Evolutionary conservation across 108 stramenopile species (phyloP).

Genomic region (Nannochloropsis oceanica): DNA sequence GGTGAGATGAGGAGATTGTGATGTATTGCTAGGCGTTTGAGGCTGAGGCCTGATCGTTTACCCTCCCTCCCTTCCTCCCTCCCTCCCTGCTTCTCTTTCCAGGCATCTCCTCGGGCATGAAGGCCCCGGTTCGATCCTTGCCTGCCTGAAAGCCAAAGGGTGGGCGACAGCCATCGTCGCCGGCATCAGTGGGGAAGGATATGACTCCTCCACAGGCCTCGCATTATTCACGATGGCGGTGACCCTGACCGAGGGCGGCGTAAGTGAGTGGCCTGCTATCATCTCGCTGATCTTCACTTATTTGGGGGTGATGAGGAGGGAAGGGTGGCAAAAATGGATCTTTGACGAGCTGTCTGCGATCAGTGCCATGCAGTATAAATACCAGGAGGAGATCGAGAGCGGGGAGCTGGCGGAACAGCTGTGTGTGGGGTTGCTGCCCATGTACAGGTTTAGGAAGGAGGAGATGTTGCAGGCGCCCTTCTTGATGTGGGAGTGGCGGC

Average conservation of each 20-base stretch:
- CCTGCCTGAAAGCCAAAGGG: conserved; percentile 53
- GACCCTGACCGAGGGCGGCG: conserved; percentile 9
- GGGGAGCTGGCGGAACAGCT: conserved; percentile 19
- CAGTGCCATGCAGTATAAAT: conserved; percentile 16
- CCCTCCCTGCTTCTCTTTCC: background rate
- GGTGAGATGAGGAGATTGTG: background rate
- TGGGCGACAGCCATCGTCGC: conserved; percentile 56
- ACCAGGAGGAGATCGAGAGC: conserved; percentile 33
- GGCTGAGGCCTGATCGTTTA: too few relatives aligned
- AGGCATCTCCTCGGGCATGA: conserved; percentile 88
- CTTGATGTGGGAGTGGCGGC: conserved; percentile 27
- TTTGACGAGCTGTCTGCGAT: conserved; percentile 29
- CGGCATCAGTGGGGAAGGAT: conserved; percentile 41
- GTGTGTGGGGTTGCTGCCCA: conserved; percentile 23
- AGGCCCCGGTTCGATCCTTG: conserved; percentile 69
- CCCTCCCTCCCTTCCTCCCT: too few relatives aligned
- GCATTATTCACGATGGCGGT: conserved; percentile 11
- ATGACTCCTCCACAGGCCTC: conserved; percentile 9
- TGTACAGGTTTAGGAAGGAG: background rate
- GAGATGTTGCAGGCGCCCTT: conserved; percentile 26
- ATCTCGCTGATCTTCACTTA: conserved; percentile 9
- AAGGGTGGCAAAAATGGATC: conserved; percentile 28
- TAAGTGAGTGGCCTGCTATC: conserved; percentile 31
- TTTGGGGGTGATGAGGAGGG: conserved; percentile 10
- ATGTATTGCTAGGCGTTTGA: too few relatives aligned